These are phyloP conservation scores for Termitomyces sp. DNA, from an alignment of 1,284 basidiomycete species.

Conservation along the genomic window DNA sequence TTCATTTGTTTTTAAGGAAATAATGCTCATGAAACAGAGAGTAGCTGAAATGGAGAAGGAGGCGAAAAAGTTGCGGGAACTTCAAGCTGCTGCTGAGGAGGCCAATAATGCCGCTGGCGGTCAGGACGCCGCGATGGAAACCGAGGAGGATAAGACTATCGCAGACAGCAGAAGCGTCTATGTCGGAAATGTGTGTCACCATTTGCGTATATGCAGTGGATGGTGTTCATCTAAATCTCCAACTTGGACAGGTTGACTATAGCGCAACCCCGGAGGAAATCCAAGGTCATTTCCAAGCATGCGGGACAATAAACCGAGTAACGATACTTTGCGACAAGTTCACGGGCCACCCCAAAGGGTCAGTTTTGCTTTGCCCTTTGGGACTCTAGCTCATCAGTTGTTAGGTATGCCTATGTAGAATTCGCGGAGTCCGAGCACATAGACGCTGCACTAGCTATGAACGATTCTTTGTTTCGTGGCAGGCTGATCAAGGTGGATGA, in stretches of 20 bases:
- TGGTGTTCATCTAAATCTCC: not conserved
- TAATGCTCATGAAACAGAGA: conserved; percentile 86
- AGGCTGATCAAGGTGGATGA: conserved; percentile 79
- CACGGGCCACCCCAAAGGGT: conserved; percentile 99
- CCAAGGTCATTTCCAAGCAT: conserved; percentile 95
- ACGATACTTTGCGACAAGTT: conserved; percentile 99
- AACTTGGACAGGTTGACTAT: conserved; percentile 83
- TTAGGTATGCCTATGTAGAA: conserved; percentile 96
- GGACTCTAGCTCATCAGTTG: not conserved
- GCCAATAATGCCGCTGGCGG: conserved; percentile 37
- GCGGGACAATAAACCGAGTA: conserved; percentile 97
- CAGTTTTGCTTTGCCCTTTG: conserved; percentile 23
- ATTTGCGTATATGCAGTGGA: conserved; percentile 7
- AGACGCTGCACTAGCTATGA: conserved; percentile 90
- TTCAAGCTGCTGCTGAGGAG: conserved; percentile 84
- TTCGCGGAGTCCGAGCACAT: conserved; percentile 95
- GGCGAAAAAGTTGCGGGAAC: conserved; percentile 83
- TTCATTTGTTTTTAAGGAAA: conserved; percentile 48
- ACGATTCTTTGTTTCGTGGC: conserved; percentile 93
- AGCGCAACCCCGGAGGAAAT: conserved; percentile 97
- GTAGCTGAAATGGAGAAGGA: conserved; percentile 92
- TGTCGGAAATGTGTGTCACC: conserved; percentile 86
- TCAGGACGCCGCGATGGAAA: conserved; percentile 52
- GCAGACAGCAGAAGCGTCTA: conserved; percentile 91
- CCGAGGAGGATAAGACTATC: conserved; percentile 70